Percentiles rank a stretch among this genome's conserved stretches.
phyloP scores from a whole-genome alignment of 495 filamentous ascomycete species.

The Penicillium arizonense region DNA sequence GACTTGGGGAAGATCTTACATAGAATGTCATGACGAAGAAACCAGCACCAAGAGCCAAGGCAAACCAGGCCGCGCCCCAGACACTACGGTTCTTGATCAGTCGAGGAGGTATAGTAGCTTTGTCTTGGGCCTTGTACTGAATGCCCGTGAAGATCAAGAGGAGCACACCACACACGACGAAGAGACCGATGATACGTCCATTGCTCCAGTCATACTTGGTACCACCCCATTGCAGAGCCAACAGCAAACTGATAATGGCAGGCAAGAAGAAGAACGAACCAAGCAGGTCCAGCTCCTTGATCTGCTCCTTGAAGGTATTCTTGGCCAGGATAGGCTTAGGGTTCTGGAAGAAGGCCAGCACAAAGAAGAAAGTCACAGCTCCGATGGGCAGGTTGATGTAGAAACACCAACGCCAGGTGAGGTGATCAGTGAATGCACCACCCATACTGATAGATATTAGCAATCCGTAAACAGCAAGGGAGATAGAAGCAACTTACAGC shows the following conservation, averaged over 20 bases:
- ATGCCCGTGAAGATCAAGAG: slow-evolving; percentile 58
- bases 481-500: slow-evolving; percentile 34
- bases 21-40: slow-evolving; percentile 68
- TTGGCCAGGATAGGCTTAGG: slow-evolving; percentile 44
- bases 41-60: slow-evolving; percentile 54
- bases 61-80: slow-evolving; percentile 50
- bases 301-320: slow-evolving; percentile 40
- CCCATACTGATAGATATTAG: slow-evolving; percentile 23
- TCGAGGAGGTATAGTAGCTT: slow-evolving; percentile 72
- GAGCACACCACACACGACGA: slow-evolving; percentile 70
- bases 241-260: slow-evolving; percentile 65
- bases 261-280: slow-evolving; percentile 71
- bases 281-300: slow-evolving; percentile 61
- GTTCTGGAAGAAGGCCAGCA: slow-evolving; percentile 59
- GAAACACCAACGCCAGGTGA: slow-evolving; percentile 63
- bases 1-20: slow-evolving; percentile 15
- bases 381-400: slow-evolving; percentile 70
- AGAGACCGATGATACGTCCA: slow-evolving; percentile 65
- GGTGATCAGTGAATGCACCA: slow-evolving; percentile 62
- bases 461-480: neutral
- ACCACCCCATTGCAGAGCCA: slow-evolving; percentile 88
- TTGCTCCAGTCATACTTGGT: slow-evolving; percentile 63
- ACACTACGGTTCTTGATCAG: slow-evolving; percentile 74
- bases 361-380: slow-evolving; percentile 58
- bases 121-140: slow-evolving; percentile 66